These are phyloP conservation scores for Xylaria hypoxylon DNA, from an alignment of 2,329 filamentous ascomycete species.

Conservation along the genomic window DNA sequence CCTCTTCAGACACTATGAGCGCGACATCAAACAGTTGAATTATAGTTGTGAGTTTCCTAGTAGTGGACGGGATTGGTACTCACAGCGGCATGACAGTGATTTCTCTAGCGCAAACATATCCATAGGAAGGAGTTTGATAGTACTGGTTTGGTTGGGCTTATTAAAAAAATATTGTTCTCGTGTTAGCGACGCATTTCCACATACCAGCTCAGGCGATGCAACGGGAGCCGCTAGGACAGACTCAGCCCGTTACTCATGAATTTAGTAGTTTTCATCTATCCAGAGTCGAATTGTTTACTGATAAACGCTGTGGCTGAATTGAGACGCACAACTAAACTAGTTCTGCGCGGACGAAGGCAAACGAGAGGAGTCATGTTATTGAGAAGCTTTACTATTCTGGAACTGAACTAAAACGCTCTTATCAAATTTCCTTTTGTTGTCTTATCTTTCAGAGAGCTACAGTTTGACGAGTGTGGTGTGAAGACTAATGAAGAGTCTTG, in stretches of 20 bases:
- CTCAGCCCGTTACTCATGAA: not conserved
- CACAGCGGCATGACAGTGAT: not conserved
- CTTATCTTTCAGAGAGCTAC: too few species aligned
- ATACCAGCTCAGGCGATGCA: not conserved
- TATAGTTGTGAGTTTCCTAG: not conserved
- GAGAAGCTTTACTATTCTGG: too few species aligned
- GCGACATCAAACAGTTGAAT: not conserved
- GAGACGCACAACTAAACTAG: not conserved
- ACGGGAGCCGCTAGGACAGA: not conserved
- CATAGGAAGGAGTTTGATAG: too few species aligned
- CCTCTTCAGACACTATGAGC: conserved; percentile 27
- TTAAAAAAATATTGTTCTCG: not conserved
- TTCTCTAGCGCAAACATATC: not conserved
- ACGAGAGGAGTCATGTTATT: not conserved
- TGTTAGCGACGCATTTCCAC: not conserved
- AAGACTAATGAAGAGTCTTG: too few species aligned
- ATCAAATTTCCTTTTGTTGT: too few species aligned
- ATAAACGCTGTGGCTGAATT: not conserved
- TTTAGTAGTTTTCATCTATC: too few species aligned
- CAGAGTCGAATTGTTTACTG: not conserved
- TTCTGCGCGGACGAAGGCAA: not conserved
- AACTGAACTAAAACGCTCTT: not conserved
- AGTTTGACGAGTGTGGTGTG: too few species aligned
- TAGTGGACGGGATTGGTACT: too few species aligned
- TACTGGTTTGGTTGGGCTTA: not conserved